Evolutionary conservation across 495 filamentous ascomycete species (phyloP).

Genomic region (Neurospora sp.): DNA sequence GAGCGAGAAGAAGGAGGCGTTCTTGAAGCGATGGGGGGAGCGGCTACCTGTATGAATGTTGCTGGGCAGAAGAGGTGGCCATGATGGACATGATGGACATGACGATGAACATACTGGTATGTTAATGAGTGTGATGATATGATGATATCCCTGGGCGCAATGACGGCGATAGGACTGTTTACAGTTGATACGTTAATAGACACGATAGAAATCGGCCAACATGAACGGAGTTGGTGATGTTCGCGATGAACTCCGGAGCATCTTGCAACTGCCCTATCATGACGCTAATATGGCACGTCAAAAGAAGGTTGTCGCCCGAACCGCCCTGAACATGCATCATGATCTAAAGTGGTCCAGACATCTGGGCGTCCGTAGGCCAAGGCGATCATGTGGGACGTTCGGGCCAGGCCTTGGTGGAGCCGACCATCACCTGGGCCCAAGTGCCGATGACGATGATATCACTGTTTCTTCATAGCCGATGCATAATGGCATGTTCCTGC

Average conservation of each 20-base stretch:
- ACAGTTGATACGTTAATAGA: too few relatives aligned
- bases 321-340: not conserved
- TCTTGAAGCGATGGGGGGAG: conserved; percentile 27
- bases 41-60: too few relatives aligned
- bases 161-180: too few relatives aligned
- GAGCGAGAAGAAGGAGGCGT: conserved; percentile 28
- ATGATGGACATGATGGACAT: too few relatives aligned
- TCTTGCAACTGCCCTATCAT: not conserved
- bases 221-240: too few relatives aligned
- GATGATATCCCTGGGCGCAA: too few relatives aligned
- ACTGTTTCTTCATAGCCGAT: not conserved
- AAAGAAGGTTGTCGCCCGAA: not conserved
- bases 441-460: not conserved
- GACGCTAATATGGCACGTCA: not conserved
- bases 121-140: too few relatives aligned
- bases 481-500: not conserved
- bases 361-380: not conserved
- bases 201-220: too few relatives aligned
- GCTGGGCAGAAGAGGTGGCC: too few relatives aligned
- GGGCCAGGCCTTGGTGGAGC: not conserved
- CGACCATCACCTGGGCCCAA: not conserved
- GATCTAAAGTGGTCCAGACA: not conserved
- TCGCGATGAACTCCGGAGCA: not conserved
- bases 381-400: not conserved
- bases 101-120: too few relatives aligned